Evolutionary conservation across 2,329 filamentous ascomycete species (phyloP).

Genomic region (Madurella fahalii): DNA sequence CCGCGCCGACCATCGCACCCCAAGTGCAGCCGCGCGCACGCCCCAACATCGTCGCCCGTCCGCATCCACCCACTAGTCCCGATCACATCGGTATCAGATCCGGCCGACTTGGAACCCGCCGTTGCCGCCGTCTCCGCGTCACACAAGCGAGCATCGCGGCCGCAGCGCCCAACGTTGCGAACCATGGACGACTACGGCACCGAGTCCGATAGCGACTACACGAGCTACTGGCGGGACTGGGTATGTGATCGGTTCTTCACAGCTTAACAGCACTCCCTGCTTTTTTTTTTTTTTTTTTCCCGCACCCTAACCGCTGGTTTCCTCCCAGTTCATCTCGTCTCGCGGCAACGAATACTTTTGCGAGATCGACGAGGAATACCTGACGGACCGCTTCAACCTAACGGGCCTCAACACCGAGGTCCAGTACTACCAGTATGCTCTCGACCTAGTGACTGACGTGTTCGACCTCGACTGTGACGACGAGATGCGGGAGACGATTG

Average conservation of each 20-base stretch:
- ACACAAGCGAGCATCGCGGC: background rate
- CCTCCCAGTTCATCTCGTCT: slow-evolving; percentile 84
- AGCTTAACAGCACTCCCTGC: background rate
- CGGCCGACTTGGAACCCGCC: background rate
- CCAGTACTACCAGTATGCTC: slow-evolving; percentile 97
- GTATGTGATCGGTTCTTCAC: slow-evolving; percentile 53
- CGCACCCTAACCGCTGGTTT: background rate
- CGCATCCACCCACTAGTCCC: background rate
- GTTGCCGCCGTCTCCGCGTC: no score
- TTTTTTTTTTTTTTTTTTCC: slow-evolving; percentile 3
- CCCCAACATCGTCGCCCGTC: background rate
- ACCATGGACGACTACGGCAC: slow-evolving; percentile 96
- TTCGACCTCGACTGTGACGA: slow-evolving; percentile 99
- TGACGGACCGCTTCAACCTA: slow-evolving; percentile 96
- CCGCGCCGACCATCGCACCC: background rate
- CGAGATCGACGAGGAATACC: slow-evolving; percentile 98
- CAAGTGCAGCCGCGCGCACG: background rate
- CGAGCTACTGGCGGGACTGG: slow-evolving; percentile 99
- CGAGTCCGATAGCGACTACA: slow-evolving; percentile 98
- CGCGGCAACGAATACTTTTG: slow-evolving; percentile 99
- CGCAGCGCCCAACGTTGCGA: slow-evolving; percentile 4
- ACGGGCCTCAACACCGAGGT: slow-evolving; percentile 97
- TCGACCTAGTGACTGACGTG: slow-evolving; percentile 95
- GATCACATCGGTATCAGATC: background rate
- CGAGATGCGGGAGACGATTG: slow-evolving; percentile 95